These are phyloP conservation scores for Dioscorea alata DNA, from an alignment of 106 monocot genomes.

Conservation along the genomic window DNA sequence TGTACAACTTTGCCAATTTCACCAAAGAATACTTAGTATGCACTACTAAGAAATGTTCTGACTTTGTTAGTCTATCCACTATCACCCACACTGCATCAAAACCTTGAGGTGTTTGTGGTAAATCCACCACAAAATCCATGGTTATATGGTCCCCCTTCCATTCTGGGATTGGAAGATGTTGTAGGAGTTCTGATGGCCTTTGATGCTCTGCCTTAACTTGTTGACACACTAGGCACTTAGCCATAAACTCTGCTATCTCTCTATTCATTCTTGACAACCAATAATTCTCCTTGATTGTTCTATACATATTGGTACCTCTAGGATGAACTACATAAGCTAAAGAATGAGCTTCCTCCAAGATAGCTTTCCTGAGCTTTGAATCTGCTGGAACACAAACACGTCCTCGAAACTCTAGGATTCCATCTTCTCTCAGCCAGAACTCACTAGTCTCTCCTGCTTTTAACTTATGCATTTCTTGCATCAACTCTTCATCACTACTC, in stretches of 20 bases:
- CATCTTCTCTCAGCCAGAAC: background rate
- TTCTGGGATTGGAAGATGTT: background rate
- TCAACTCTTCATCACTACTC: too few species aligned
- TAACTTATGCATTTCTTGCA: background rate
- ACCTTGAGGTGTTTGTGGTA: background rate
- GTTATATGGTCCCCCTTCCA: slow-evolving; percentile 15
- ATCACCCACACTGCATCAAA: background rate
- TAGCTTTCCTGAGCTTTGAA: background rate
- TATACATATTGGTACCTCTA: slow-evolving; percentile 7
- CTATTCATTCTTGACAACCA: slow-evolving; percentile 12
- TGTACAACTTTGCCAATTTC: background rate
- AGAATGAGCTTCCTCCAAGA: background rate
- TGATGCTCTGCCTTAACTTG: slow-evolving; percentile 12
- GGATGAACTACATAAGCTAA: slow-evolving; percentile 1
- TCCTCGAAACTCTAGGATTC: too few species aligned
- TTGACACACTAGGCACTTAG: slow-evolving; percentile 3
- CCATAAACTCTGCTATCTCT: slow-evolving; percentile 1
- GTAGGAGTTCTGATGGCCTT: background rate
- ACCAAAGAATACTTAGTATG: background rate
- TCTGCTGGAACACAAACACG: slow-evolving; percentile 4
- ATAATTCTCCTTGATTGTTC: background rate
- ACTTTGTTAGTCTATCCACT: background rate
- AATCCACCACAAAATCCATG: background rate
- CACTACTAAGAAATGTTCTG: background rate
- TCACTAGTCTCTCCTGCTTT: background rate